Percentiles rank a stretch among this genome's conserved stretches.
phyloP scores from a whole-genome alignment of 306 rosid genomes.

The Comarum palustre region DNA sequence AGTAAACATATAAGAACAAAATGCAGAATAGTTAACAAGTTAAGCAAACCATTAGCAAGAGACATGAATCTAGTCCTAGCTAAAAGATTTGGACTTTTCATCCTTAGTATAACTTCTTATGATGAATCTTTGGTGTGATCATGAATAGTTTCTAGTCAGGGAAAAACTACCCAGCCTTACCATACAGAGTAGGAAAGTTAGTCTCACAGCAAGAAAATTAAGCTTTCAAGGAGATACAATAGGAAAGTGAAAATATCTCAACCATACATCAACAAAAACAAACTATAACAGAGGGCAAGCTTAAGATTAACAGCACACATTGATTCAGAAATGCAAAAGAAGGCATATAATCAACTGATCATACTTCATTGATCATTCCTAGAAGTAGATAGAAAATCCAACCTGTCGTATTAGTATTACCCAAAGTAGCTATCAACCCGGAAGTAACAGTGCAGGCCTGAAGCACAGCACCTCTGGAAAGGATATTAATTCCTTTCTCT shows the following conservation, averaged over 20 bases:
- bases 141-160: background rate
- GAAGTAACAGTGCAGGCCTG: conserved; percentile 80
- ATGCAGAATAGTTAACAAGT: conserved; percentile 4
- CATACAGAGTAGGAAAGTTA: background rate
- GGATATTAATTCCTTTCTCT: conserved; percentile 31
- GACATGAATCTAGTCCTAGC: background rate
- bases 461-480: conserved; percentile 69
- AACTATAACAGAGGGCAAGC: background rate
- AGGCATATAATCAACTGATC: background rate
- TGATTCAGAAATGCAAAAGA: background rate
- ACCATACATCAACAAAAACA: background rate
- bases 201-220: background rate
- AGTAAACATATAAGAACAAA: conserved; percentile 23
- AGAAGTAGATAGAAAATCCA: conserved; percentile 8
- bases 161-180: background rate
- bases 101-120: background rate
- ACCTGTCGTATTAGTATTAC: conserved; percentile 69
- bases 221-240: background rate
- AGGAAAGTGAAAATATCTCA: background rate
- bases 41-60: conserved; percentile 4
- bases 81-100: background rate
- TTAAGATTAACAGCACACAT: background rate
- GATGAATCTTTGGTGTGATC: background rate
- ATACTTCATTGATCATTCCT: conserved; percentile 9
- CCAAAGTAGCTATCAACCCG: conserved; percentile 66